Evolutionary conservation across 2,329 filamentous ascomycete genomes (phyloP).

Genomic region (Apiospora saccharicola): DNA sequence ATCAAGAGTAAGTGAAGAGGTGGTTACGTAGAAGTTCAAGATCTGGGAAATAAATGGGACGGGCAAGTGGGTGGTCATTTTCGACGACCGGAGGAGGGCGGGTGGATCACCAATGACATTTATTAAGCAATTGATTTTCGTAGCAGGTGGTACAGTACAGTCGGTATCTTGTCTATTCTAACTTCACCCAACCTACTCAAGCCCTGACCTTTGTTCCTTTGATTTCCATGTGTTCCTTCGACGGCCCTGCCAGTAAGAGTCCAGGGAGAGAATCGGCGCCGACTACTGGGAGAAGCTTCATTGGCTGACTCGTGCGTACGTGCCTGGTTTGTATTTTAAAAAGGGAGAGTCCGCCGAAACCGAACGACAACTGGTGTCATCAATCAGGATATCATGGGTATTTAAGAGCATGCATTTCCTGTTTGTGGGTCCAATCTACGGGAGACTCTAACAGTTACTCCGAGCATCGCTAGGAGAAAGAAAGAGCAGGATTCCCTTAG

Average conservation of each 20-base stretch:
- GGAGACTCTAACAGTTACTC: neutral
- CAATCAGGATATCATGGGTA: no score
- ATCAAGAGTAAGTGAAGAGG: neutral
- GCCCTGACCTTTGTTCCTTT: neutral
- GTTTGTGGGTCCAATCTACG: conserved; percentile 10
- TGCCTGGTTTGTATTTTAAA: neutral
- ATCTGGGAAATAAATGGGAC: conserved; percentile 1
- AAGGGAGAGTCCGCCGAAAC: conserved; percentile 5
- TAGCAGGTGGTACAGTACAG: neutral
- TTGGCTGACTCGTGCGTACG: conserved; percentile 20
- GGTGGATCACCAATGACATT: conserved; percentile 6
- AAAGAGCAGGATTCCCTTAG: neutral
- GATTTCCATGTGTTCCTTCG: conserved; percentile 3
- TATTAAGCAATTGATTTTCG: neutral
- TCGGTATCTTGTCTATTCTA: neutral
- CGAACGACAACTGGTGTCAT: conserved; percentile 1
- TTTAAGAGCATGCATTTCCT: no score
- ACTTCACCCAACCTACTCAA: neutral
- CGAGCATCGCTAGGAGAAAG: neutral
- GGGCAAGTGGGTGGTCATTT: conserved; percentile 7
- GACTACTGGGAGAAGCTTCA: conserved; percentile 7
- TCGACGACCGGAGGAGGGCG: conserved; percentile 1
- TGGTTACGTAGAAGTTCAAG: neutral
- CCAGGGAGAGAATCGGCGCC: conserved; percentile 5
- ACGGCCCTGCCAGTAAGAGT: neutral